Evolutionary conservation across 129 eudicot species (phyloP), one percentile per base, ranked within the genome.

Genomic region (Escallonia rubra): DNA sequence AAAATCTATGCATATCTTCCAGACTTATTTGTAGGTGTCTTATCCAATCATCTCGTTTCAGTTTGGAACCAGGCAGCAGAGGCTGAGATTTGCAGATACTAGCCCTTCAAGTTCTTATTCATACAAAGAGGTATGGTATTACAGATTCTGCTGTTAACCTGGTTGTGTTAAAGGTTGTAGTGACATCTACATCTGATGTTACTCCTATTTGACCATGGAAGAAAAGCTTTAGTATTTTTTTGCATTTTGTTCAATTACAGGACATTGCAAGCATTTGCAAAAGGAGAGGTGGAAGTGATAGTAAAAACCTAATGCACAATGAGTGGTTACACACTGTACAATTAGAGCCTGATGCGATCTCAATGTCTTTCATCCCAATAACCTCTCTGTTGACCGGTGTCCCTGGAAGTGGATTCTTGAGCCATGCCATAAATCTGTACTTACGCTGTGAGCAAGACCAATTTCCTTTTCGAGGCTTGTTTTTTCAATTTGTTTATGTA

Each of bases 311-410:
- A 72, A 50, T 76, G 43, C 99, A 93, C 57, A 67, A 85, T 23
- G 90, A 86, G 61, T 93, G 99, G 99, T 69, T 89, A 64, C 99
- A 86, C 55, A 89, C 80, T 40, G 99, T 93, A 60, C 95, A 84
- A 73, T 79, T 59, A 55, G 99, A 93, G 73, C 99, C 99, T 39
- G 99, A 93, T 68, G 96, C 83, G 60, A 93, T 90, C 68, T 89
- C 99, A n/a, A 89, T 93, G 99, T 84, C 99, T 60, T 93, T 93
- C 78, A 93, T 89, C 72, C 96, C 99, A 14, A 89, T 93, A 54
- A 89, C 99, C 14, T 89, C 99, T 11, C 74, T 93, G 72, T 76
- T 93, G 61, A 93, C 85, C 71, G 99, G 99, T 68, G 88, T 93
- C 76, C 61, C 96, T 0, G 99, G 99, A 67, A 86, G 95, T 59